Conservation (phyloP, 371 early-diverging fungal species). For the Mucor circinelloides region DNA sequence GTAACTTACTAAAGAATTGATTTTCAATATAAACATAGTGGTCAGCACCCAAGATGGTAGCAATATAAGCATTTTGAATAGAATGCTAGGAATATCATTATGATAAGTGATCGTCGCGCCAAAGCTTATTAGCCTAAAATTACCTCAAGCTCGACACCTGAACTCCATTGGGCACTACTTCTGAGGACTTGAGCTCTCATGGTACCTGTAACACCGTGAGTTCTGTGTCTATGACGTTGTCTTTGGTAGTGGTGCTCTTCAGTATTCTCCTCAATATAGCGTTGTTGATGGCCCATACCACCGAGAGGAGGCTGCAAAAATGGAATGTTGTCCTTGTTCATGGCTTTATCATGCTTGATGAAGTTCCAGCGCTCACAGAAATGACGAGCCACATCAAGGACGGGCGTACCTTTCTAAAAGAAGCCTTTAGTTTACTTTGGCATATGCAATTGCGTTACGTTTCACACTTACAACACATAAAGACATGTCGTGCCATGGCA, state of each 20-base stretch:
- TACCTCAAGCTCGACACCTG: slow-evolving; percentile 61
- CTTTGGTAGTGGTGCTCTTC: slow-evolving; percentile 17
- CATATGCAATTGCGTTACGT: slow-evolving; percentile 8
- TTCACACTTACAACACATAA: slow-evolving; percentile 61
- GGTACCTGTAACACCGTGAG: slow-evolving; percentile 43
- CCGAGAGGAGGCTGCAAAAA: slow-evolving; percentile 55
- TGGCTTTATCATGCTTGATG: slow-evolving; percentile 61
- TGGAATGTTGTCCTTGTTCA: slow-evolving; percentile 36
- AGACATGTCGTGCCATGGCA: slow-evolving; percentile 97
- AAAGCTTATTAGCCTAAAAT: not conserved
- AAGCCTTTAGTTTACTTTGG: not conserved
- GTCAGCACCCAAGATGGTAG: slow-evolving; percentile 72
- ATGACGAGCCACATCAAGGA: slow-evolving; percentile 86
- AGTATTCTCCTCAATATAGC: slow-evolving; percentile 26
- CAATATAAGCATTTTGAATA: slow-evolving; percentile 86
- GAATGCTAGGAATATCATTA: slow-evolving; percentile 55
- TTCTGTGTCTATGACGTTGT: slow-evolving; percentile 37
- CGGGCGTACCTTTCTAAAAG: slow-evolving; percentile 68
- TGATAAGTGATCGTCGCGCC: not conserved
- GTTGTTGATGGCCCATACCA: slow-evolving; percentile 35
- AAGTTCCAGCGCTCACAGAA: slow-evolving; percentile 95
- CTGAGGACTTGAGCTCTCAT: slow-evolving; percentile 74
- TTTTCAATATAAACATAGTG: slow-evolving; percentile 96
- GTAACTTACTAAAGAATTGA: slow-evolving; percentile 86
- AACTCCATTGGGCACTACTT: slow-evolving; percentile 71